Percentiles rank a stretch among this genome's conserved stretches.
phyloP scores from a whole-genome alignment of 805 yeast genomes.

The Ascoidea rubescens region DNA sequence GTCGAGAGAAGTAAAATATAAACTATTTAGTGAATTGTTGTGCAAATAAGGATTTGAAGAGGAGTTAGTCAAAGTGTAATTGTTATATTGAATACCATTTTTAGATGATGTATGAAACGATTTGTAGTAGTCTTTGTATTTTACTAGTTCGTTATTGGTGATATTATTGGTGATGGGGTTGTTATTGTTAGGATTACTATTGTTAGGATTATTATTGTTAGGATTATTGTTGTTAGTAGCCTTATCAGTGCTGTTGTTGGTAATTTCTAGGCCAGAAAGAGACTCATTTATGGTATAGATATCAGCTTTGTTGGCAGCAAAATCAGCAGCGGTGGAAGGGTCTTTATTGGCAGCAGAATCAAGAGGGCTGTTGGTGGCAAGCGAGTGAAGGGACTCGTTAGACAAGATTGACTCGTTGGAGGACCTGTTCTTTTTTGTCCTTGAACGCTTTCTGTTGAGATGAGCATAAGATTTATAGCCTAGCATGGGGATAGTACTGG shows the following conservation, averaged over 20 bases:
- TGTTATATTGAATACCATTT: background rate
- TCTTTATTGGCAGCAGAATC: background rate
- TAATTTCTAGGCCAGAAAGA: background rate
- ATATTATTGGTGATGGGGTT: background rate
- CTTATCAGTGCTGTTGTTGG: background rate
- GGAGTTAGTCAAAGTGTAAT: too few species aligned
- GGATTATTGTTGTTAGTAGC: background rate
- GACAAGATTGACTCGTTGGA: background rate
- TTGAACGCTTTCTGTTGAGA: too few species aligned
- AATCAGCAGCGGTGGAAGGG: background rate
- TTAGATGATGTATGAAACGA: background rate
- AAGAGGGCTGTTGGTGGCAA: background rate
- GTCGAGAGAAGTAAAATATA: conserved; percentile 13
- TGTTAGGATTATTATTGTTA: background rate
- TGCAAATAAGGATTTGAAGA: background rate
- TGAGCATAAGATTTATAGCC: background rate
- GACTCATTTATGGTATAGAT: background rate
- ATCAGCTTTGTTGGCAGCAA: background rate
- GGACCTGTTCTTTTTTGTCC: background rate
- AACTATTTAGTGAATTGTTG: conserved; percentile 2
- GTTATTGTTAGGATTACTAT: too few species aligned
- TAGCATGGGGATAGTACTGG: too few species aligned
- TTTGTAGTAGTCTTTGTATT: too few species aligned
- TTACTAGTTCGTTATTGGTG: background rate
- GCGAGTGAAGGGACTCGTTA: background rate